Base-by-base conservation (phyloP, 139 green algal genomes). In the Monoraphidium neglectum region DNA sequence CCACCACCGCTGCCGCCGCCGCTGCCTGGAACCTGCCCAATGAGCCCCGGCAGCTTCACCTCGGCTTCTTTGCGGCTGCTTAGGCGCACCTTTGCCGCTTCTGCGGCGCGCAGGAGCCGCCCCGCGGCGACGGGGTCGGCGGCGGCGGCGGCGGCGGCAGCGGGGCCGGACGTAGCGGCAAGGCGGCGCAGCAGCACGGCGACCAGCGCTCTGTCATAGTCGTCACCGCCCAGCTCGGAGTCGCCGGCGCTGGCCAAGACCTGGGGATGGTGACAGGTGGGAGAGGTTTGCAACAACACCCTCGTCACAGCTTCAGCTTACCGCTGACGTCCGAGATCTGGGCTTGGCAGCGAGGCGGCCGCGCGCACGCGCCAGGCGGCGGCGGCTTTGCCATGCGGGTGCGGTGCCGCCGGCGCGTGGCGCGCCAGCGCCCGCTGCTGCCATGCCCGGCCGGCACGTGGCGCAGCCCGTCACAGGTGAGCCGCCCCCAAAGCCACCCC, bases 201-300 rank as follows among this genome's bases (percentile, higher is more conserved):
- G 13, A 77, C 81, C 2, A 94, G 37, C 5, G 70, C 61, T 5
- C 71, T 53, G 18, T 94, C 92, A 67, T 93, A 92, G 74, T 97
- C 92, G 59, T 96, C 89, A 3, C 92, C 92, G 1, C 92, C 92
- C 6, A 97, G 86, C 33, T 82, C 35, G 4, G 81, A 72, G 64
- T 96, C 92, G 0, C 92, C 92, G 6, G 74, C 83, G 0, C 89
- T 95, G 16, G 78, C 75, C 56, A 97, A 57, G 43, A 96, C 89
- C 78, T 95, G 81, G 65, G 38, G 10, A 35, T 47, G n/a, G n/a
- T n/a, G n/a, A n/a, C n/a, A n/a, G n/a, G n/a, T n/a, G n/a, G n/a
- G n/a, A n/a, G n/a, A n/a, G n/a, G n/a, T n/a, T n/a, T n/a, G n/a
- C n/a, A n/a, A n/a, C n/a, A n/a, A n/a, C n/a, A n/a, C n/a, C n/a